phyloP scores from a whole-genome alignment of 805 yeast genomes.

The Saccharomycopsis malanga region DNA sequence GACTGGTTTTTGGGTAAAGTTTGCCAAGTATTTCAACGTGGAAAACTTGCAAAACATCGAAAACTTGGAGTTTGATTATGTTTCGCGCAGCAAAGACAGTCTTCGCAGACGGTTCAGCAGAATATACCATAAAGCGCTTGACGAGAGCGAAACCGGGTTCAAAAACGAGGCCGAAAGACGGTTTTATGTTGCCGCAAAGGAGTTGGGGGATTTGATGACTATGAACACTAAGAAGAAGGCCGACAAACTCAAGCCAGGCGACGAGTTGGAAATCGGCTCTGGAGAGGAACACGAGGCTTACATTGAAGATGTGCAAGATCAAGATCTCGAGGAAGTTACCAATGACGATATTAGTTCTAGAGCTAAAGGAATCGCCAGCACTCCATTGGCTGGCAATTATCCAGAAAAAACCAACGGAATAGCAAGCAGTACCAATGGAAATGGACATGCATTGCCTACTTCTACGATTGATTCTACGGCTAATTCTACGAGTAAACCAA shows the following conservation, averaged over 20 bases:
- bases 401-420: too few relatives aligned
- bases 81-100: constrained; percentile 14
- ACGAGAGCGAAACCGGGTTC: constrained; percentile 1
- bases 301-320: neutral
- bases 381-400: too few relatives aligned
- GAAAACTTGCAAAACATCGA: neutral
- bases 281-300: neutral
- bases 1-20: constrained; percentile 17
- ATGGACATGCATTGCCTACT: neutral
- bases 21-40: constrained; percentile 13
- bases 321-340: too few relatives aligned
- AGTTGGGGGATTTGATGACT: constrained; percentile 10
- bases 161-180: constrained; percentile 7
- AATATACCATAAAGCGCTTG: constrained; percentile 15
- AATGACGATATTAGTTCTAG: too few relatives aligned
- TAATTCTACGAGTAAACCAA: too few relatives aligned
- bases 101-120: constrained; percentile 16
- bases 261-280: neutral
- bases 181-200: constrained; percentile 7
- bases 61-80: constrained; percentile 2
- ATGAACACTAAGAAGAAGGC: constrained; percentile 1
- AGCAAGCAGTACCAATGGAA: neutral
- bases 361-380: too few relatives aligned
- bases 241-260: neutral
- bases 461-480: too few relatives aligned